These are phyloP conservation scores for Globisporangium cylindrosporum DNA, from an alignment of 352 stramenopile species.

Conservation along the genomic window DNA sequence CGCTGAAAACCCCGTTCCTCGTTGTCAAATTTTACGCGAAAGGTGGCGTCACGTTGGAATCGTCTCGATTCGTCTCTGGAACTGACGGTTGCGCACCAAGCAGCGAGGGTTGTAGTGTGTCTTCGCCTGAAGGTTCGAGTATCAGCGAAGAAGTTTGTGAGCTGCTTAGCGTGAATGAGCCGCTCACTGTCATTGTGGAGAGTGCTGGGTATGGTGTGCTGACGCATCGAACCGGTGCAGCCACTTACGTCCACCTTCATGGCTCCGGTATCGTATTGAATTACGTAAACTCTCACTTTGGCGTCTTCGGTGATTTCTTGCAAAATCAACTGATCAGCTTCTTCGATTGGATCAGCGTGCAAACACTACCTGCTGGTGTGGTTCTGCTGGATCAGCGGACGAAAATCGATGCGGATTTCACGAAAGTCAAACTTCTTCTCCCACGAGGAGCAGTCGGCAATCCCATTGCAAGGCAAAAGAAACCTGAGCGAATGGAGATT, in stretches of 20 bases:
- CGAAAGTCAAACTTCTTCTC: constrained; percentile 36
- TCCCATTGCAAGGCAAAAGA: constrained; percentile 28
- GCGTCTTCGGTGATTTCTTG: constrained; percentile 45
- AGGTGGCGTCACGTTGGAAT: constrained; percentile 38
- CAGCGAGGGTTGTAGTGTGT: neutral
- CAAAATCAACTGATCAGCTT: constrained; percentile 62
- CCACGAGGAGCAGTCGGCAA: constrained; percentile 51
- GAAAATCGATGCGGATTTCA: constrained; percentile 53
- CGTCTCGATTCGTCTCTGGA: constrained; percentile 29
- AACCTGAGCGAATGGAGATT: constrained; percentile 57
- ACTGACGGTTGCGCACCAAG: neutral
- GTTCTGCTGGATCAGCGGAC: constrained; percentile 35
- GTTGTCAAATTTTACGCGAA: constrained; percentile 31
- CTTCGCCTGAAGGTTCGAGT: neutral
- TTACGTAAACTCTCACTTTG: constrained; percentile 52
- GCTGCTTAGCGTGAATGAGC: constrained; percentile 30
- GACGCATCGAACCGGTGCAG: constrained; percentile 39
- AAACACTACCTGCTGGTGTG: constrained; percentile 35
- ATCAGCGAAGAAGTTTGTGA: constrained; percentile 39
- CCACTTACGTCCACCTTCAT: constrained; percentile 40
- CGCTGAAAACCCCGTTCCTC: constrained; percentile 28
- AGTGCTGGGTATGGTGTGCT: constrained; percentile 44
- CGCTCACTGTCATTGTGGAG: constrained; percentile 39
- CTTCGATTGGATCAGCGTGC: constrained; percentile 58
- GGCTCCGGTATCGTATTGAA: constrained; percentile 49